Evolutionary conservation across 306 rosid genomes (phyloP).

Genomic region (Herpetospermum pedunculosum): DNA sequence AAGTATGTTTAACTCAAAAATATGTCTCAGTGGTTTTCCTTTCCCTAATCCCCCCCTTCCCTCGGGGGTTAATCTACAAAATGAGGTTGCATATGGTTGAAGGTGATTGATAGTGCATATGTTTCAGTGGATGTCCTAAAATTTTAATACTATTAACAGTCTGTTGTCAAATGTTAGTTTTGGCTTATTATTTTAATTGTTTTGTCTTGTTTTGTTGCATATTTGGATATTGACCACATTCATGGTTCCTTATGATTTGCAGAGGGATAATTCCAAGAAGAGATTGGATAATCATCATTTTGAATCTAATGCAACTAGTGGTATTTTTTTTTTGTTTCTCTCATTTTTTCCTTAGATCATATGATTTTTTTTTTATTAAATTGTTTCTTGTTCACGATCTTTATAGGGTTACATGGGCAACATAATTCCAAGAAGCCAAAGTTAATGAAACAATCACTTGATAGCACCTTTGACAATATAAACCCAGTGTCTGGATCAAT

Average conservation of each 20-base stretch:
- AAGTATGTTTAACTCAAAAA: not conserved
- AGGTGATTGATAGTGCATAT: not conserved
- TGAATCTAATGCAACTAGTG: conserved; percentile 77
- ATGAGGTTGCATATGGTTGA: not conserved
- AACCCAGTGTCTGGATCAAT: conserved; percentile 58
- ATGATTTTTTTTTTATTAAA: not conserved
- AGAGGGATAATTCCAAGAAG: conserved; percentile 80
- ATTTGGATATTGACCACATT: conserved; percentile 4
- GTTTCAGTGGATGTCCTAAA: not conserved
- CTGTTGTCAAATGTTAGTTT: not conserved
- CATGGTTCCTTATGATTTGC: conserved; percentile 18
- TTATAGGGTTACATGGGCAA: conserved; percentile 68
- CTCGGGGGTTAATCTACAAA: not conserved
- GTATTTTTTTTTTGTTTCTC: conserved; percentile 23
- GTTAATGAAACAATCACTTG: conserved; percentile 56
- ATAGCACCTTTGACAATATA: conserved; percentile 56
- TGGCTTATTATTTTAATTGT: not conserved
- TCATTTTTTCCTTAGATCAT: conserved; percentile 8
- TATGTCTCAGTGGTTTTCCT: not conserved
- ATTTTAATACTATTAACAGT: not conserved
- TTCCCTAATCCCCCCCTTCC: not conserved
- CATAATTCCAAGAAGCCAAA: conserved; percentile 68
- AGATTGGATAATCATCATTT: conserved; percentile 64
- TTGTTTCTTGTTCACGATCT: conserved; percentile 7
- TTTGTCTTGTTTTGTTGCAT: not conserved